Evolutionary conservation across 495 filamentous ascomycete genomes (phyloP), one percentile per base, ranked within the genome.

Genomic region (Neurospora hispaniola): DNA sequence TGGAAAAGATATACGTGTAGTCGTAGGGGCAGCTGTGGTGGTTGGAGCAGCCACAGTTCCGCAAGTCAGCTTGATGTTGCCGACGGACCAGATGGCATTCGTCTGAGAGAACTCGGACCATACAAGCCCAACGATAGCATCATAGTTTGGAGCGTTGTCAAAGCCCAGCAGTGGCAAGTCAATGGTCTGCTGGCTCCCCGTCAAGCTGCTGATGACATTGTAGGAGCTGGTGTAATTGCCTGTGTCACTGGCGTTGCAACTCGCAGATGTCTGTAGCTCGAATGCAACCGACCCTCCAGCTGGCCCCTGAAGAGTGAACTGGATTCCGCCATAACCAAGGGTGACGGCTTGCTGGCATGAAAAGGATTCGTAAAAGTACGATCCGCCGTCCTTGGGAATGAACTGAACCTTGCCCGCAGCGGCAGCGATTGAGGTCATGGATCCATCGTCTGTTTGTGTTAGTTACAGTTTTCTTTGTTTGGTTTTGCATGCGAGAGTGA

Each of bases 351-450:
- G 80, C 62, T 85, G 77, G 75, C 88, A 90, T 10, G 77, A 74
- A 71, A 89, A 86, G 12, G 83, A 84, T 72, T 88, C 87, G 72
- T 89, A 89, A 73, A 89, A 86, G 76, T 90, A 90, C n/a, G 85
- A 86, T 14, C 79, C 76, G 11, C 72, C 72, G 66, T 81, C 73
- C 41, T 82, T 85, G 10, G 86, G 86, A 6, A 82, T 85, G 77
- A 90, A 89, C 10, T 83, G 82, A 5, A 89, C 83, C 74, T 83
- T 79, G 70, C 84, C 81, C 31, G 80, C 81, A 31, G 80, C 79
- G 16, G 80, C 82, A 68, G 82, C 82, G 75, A 88, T 86, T 18
- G 81, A 80, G 68, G 79, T 82, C 83, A 89, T 88, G 62, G 83
- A 82, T 2, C 84, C 84, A 80, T 90, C 88, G 78, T 89, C 88